Percentiles rank a stretch among this genome's conserved stretches.
These are phyloP conservation scores for Plasmodium berghei DNA, from an alignment of 169 alveolate genomes.

Conservation along the genomic window DNA sequence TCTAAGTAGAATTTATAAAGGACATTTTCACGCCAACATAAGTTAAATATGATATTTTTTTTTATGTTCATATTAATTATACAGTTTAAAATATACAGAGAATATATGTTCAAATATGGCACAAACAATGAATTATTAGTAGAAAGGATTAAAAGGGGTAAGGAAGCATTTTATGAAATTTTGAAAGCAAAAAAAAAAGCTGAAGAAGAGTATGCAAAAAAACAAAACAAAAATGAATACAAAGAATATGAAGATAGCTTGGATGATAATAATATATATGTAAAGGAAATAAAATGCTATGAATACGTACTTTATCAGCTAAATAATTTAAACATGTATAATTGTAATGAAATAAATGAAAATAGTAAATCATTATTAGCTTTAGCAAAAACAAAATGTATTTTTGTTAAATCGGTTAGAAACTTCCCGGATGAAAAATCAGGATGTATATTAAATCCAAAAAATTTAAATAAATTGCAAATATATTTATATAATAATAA, in stretches of 20 bases:
- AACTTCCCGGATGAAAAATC: slow-evolving; percentile 81
- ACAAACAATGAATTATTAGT: slow-evolving; percentile 34
- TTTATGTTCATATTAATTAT: slow-evolving; percentile 18
- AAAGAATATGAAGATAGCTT: background rate
- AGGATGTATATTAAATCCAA: slow-evolving; percentile 85
- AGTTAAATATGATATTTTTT: slow-evolving; percentile 22
- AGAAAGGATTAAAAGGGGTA: slow-evolving; percentile 70
- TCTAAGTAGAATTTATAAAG: background rate
- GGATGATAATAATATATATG: slow-evolving; percentile 24
- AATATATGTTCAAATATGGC: slow-evolving; percentile 55
- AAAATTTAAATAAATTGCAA: slow-evolving; percentile 55
- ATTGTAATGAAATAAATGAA: slow-evolving; percentile 85
- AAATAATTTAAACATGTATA: slow-evolving; percentile 80
- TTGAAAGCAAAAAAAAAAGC: slow-evolving; percentile 71
- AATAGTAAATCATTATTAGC: slow-evolving; percentile 85
- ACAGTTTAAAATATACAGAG: slow-evolving; percentile 37
- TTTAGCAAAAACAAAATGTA: slow-evolving; percentile 87
- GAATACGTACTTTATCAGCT: slow-evolving; percentile 82
- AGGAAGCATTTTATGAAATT: slow-evolving; percentile 65
- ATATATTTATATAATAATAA: slow-evolving; percentile 75
- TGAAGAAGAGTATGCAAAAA: slow-evolving; percentile 52
- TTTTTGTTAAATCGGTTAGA: slow-evolving; percentile 83
- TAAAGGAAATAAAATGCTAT: slow-evolving; percentile 84
- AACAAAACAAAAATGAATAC: background rate
- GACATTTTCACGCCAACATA: background rate